phyloP scores from a whole-genome alignment of 192 early-diverging fungal genomes.

The Podila horticola region DNA sequence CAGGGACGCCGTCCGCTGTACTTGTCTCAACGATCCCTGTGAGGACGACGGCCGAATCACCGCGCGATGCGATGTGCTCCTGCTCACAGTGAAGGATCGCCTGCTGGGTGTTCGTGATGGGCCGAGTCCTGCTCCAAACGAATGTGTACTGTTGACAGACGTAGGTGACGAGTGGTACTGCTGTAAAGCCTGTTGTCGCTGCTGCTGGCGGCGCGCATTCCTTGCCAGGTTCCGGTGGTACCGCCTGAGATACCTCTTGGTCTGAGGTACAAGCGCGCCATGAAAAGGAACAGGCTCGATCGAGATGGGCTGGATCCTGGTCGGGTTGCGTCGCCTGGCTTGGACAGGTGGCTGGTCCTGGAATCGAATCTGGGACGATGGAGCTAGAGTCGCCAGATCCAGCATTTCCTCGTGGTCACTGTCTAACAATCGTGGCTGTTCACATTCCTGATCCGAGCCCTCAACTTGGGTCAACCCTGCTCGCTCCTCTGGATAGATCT shows the following conservation, averaged over 20 bases:
- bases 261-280: constrained; percentile 34
- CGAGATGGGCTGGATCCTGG: constrained; percentile 37
- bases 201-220: not conserved
- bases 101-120: too few relatives aligned
- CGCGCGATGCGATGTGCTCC: not conserved
- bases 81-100: not conserved
- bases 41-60: not conserved
- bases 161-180: too few relatives aligned
- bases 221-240: constrained; percentile 21
- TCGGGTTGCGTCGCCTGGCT: constrained; percentile 17
- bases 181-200: not conserved
- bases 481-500: constrained; percentile 17
- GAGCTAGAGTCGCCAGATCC: not conserved
- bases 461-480: constrained; percentile 9
- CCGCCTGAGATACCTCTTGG: constrained; percentile 10
- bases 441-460: not conserved
- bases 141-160: too few relatives aligned
- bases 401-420: not conserved
- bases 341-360: not conserved
- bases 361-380: not conserved
- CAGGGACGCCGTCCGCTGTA: constrained; percentile 7
- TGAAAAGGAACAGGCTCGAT: constrained; percentile 36
- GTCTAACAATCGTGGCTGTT: not conserved
- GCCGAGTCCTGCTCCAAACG: too few relatives aligned
- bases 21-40: constrained; percentile 5